Evolutionary conservation across 768 basidiomycete species (phyloP).

Genomic region (Mycena galericulata): DNA sequence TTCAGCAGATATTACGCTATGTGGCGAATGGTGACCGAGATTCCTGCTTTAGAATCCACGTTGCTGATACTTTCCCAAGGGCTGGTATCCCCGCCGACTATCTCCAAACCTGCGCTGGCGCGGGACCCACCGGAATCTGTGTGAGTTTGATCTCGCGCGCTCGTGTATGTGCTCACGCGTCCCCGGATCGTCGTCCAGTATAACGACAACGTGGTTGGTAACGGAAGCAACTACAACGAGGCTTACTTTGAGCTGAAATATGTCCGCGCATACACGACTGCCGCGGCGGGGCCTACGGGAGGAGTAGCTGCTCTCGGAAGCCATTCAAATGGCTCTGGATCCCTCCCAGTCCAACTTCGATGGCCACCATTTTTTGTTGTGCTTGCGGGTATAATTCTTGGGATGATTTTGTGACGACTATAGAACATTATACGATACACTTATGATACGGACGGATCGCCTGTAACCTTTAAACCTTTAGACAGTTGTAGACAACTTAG

Average conservation of each 20-base stretch:
- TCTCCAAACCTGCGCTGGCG: slow-evolving; percentile 48
- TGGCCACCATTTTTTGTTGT: background rate
- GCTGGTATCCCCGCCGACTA: slow-evolving; percentile 53
- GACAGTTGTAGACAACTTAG: slow-evolving; percentile 21
- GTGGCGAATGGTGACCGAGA: slow-evolving; percentile 56
- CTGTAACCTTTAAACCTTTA: slow-evolving; percentile 4
- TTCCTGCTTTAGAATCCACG: background rate
- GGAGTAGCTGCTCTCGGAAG: slow-evolving; percentile 49
- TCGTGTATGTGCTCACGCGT: background rate
- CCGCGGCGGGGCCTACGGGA: slow-evolving; percentile 17
- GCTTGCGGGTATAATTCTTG: slow-evolving; percentile 6
- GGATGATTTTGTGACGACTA: slow-evolving; percentile 3
- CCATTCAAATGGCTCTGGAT: slow-evolving; percentile 34
- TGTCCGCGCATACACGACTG: slow-evolving; percentile 43
- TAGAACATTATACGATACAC: slow-evolving; percentile 25
- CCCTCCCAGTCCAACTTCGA: background rate
- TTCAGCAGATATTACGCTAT: slow-evolving; percentile 63
- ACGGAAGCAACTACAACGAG: slow-evolving; percentile 63
- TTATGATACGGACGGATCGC: slow-evolving; percentile 14
- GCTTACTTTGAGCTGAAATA: slow-evolving; percentile 74
- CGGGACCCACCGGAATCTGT: slow-evolving; percentile 51
- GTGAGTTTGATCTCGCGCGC: slow-evolving; percentile 41
- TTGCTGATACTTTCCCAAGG: slow-evolving; percentile 44
- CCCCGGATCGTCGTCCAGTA: slow-evolving; percentile 50
- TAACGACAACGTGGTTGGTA: slow-evolving; percentile 67